Evolutionary conservation across 345 rosid species (phyloP).

Genomic region (Angophora floribunda): DNA sequence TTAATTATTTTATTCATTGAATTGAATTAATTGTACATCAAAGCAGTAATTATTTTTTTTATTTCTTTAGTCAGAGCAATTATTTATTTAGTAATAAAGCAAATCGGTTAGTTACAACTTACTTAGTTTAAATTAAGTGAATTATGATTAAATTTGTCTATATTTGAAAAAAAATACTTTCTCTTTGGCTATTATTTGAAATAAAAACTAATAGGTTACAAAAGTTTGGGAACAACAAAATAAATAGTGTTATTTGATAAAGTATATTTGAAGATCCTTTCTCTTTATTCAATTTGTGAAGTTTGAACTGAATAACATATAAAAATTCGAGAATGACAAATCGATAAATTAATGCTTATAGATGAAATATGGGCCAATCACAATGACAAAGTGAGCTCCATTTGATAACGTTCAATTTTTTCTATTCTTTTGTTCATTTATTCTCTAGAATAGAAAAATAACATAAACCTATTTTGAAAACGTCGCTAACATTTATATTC

Average conservation of each 20-base stretch:
- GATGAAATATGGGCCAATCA: neutral
- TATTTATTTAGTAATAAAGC: neutral
- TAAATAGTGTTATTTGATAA: neutral
- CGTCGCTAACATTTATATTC: too few relatives aligned
- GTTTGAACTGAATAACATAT: neutral
- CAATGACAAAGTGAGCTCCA: fast-evolving
- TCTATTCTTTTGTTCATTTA: too few relatives aligned
- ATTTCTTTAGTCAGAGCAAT: too few relatives aligned
- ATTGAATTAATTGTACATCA: neutral
- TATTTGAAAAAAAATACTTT: neutral
- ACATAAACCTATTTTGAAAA: too few relatives aligned
- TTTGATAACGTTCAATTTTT: too few relatives aligned
- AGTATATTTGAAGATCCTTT: neutral
- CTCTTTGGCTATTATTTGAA: neutral
- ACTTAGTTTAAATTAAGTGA: neutral
- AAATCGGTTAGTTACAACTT: neutral
- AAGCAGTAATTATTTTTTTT: neutral
- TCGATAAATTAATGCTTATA: neutral
- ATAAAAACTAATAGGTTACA: fast-evolving
- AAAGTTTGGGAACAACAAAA: neutral
- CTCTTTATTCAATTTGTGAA: neutral
- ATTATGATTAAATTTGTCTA: neutral
- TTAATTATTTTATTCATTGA: neutral
- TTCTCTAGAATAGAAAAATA: too few relatives aligned
- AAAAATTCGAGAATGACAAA: neutral